Base-by-base conservation (phyloP, 176 grass and related monocot species). In the Zea luxurians region DNA sequence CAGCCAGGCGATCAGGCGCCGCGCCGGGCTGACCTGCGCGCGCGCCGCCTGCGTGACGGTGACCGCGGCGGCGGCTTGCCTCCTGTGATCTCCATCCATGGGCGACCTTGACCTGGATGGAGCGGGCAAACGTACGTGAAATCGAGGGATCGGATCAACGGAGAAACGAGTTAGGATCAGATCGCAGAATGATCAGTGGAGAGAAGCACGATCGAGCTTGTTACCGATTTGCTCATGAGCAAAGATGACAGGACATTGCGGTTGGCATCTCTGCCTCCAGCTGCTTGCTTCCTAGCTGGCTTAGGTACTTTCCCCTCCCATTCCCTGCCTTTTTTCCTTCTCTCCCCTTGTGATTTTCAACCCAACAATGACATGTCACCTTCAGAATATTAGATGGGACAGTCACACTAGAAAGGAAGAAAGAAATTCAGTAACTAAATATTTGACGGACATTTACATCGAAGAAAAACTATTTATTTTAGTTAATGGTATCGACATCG, bases 1-100 rank as follows among this genome's bases (percentile, higher is more conserved):
- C 60, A 89, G 73, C 82, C 87, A 85, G 6, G 73, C 67, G 67
- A 89, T 77, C 73, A 81, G 60, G 4, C 87, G 82, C 67, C 82
- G 44, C 15, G 78, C 78, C 10, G 82, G 50, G 72, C 50, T 76
- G 66, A 66, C 78, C 27, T 66, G 77, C 4, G 41, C 49, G 61
- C 74, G 67, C 36, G 42, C 37, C 61, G 36, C 16, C 61, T 20
- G 4, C 3, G 69, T 5, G 61, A 75, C 41, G 20, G 87, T 67
- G 76, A 55, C 49, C 35, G 27, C 17, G 47, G 47, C 63, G 37
- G 63, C 49, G 21, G 64, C 34, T 11, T 75, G 62, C 37, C 73
- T 67, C 87, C 35, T 61, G 67, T 66, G 81, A 36, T 67, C 73
- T 82, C 87, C 87, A 45, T 85, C 87, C 82, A 85, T 85, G 17